Evolutionary conservation across 108 stramenopile genomes (phyloP).

Genomic region (Halocafeteria seosinensis): DNA sequence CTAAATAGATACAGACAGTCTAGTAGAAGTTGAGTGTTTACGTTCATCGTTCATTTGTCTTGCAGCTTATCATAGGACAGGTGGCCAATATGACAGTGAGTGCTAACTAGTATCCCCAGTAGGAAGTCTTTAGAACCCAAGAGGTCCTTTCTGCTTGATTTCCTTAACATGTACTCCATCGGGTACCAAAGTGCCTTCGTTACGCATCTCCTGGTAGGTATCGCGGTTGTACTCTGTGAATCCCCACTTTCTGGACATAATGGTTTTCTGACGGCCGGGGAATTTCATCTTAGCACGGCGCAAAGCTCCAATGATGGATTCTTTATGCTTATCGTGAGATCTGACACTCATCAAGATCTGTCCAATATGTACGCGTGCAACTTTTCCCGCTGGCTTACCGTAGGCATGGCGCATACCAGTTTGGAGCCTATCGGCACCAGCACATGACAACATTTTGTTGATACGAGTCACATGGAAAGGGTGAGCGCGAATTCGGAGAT

Average conservation of each 20-base stretch:
- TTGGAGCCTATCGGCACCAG: slow-evolving; percentile 97
- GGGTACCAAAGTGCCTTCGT: not conserved
- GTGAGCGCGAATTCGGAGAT: slow-evolving; percentile 95
- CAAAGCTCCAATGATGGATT: slow-evolving; percentile 87
- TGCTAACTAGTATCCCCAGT: no score
- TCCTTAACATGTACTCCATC: not conserved
- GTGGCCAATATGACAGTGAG: no score
- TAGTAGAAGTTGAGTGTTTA: no score
- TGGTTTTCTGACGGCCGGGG: slow-evolving; percentile 97
- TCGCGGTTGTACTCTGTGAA: slow-evolving; percentile 92
- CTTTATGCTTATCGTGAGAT: slow-evolving; percentile 67
- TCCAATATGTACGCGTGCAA: slow-evolving; percentile 95
- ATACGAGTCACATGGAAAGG: slow-evolving; percentile 98
- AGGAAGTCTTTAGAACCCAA: no score
- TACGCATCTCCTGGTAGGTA: slow-evolving; percentile 59
- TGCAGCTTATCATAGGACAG: no score
- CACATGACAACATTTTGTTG: slow-evolving; percentile 99
- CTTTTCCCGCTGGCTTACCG: slow-evolving; percentile 97
- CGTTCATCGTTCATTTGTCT: no score
- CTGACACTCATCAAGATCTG: slow-evolving; percentile 84
- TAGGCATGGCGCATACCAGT: slow-evolving; percentile 98
- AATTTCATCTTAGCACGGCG: slow-evolving; percentile 99
- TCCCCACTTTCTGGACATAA: slow-evolving; percentile 97
- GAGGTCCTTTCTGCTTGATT: not conserved
- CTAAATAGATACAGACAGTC: no score